These are phyloP conservation scores for Hippophae rhamnoides DNA, from an alignment of 306 rosid species.

Conservation along the genomic window DNA sequence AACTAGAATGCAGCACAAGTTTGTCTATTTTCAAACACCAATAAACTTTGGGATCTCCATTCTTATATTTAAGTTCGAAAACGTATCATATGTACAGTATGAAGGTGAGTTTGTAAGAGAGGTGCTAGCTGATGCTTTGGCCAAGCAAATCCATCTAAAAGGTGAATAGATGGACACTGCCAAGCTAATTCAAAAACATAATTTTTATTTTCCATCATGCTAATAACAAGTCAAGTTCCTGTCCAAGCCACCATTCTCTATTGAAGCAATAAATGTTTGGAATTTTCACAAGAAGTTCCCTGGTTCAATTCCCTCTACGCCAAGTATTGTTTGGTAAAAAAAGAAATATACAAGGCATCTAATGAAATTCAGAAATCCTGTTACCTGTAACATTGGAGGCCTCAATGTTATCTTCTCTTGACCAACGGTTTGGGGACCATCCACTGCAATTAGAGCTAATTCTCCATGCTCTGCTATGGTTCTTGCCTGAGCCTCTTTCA, in stretches of 20 bases:
- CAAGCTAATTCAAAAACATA: neutral
- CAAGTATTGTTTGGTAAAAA: no score
- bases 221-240: no score
- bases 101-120: neutral
- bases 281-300: no score
- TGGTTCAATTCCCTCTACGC: no score
- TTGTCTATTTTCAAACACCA: no score
- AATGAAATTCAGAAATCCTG: constrained; percentile 9
- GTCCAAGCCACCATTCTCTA: no score
- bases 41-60: no score
- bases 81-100: neutral
- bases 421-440: constrained; percentile 49
- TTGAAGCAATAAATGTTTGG: no score
- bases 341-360: no score
- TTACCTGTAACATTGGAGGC: constrained; percentile 97
- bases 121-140: neutral
- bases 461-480: constrained; percentile 84
- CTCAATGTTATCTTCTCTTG: constrained; percentile 80
- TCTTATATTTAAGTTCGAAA: no score
- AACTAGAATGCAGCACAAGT: no score
- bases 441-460: constrained; percentile 78
- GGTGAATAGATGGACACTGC: neutral
- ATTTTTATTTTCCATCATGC: neutral
- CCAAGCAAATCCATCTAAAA: neutral
- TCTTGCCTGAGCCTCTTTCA: constrained; percentile 63